Conservation (phyloP, 1,284 basidiomycete genomes). For the Malassezia equina region DNA sequence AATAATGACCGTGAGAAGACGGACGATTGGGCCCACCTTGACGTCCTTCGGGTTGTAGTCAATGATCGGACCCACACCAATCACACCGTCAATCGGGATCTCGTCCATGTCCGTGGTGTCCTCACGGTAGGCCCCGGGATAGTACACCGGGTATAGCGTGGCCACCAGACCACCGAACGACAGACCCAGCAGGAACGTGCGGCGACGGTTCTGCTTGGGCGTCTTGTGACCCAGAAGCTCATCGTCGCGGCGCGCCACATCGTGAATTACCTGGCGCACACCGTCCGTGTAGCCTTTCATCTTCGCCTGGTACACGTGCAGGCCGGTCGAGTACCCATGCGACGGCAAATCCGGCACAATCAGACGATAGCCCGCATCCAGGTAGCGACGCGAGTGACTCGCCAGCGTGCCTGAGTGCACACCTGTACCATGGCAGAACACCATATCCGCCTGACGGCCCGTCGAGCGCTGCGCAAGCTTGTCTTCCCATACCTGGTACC, state of each 20-base stretch:
- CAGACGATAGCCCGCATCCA: conserved; percentile 39
- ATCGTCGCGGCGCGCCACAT: conserved; percentile 34
- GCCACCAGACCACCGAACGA: conserved; percentile 42
- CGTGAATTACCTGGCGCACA: conserved; percentile 33
- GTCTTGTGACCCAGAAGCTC: conserved; percentile 7
- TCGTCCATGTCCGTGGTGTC: conserved; percentile 24
- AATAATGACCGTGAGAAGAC: conserved; percentile 2
- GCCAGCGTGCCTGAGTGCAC: conserved; percentile 43
- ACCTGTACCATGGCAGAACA: conserved; percentile 43
- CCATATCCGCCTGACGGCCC: conserved; percentile 35
- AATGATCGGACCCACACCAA: conserved; percentile 41
- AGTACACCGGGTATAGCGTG: conserved; percentile 35
- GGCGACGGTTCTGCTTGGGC: conserved; percentile 27
- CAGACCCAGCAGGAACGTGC: conserved; percentile 41
- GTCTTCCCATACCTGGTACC: conserved; percentile 46
- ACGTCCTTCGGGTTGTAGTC: conserved; percentile 25
- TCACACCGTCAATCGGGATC: conserved; percentile 37
- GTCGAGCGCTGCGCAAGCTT: conserved; percentile 23
- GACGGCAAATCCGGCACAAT: conserved; percentile 42
- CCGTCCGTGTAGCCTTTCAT: conserved; percentile 30
- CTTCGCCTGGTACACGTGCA: conserved; percentile 37
- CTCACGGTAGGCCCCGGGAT: conserved; percentile 28
- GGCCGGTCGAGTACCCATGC: conserved; percentile 41
- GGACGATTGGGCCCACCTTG: conserved; percentile 17
- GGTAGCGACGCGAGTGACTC: conserved; percentile 38